phyloP scores from a whole-genome alignment of 2,329 filamentous ascomycete species.

The Xylariaceae sp. region DNA sequence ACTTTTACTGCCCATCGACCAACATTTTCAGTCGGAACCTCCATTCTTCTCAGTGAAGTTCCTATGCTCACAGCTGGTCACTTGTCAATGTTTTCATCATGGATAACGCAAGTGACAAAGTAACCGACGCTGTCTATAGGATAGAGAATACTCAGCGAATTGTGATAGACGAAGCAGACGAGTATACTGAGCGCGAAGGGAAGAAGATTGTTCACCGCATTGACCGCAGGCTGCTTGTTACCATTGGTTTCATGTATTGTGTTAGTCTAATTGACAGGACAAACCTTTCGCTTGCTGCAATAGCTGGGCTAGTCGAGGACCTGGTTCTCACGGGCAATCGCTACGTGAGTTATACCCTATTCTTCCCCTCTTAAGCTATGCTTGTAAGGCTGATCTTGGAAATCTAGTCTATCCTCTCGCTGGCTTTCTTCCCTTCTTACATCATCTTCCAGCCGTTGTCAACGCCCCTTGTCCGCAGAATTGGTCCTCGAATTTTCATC shows the following conservation, averaged over 20 bases:
- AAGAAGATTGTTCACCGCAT: conserved; percentile 64
- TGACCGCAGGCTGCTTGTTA: conserved; percentile 61
- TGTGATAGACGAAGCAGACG: conserved; percentile 33
- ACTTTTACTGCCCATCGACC: not conserved
- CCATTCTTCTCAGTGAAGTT: not conserved
- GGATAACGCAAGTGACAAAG: conserved; percentile 31
- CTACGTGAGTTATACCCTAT: conserved; percentile 25
- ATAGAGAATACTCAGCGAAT: conserved; percentile 21
- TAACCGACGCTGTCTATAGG: conserved; percentile 20
- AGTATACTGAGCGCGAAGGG: conserved; percentile 59
- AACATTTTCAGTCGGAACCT: not conserved
- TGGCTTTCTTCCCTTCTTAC: conserved; percentile 73
- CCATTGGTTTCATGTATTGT: conserved; percentile 65
- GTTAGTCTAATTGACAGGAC: conserved; percentile 75
- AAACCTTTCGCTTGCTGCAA: conserved; percentile 67
- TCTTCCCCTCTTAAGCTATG: not conserved
- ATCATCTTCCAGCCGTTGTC: conserved; percentile 67
- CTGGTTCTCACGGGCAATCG: conserved; percentile 43
- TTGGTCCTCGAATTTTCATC: conserved; percentile 59
- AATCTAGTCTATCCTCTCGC: conserved; percentile 56
- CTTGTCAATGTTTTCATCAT: conserved; percentile 16
- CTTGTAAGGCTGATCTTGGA: conserved; percentile 2
- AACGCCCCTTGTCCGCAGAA: conserved; percentile 62
- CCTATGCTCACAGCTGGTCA: not conserved
- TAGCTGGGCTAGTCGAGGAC: conserved; percentile 59